Percentiles rank a stretch among this genome's conserved stretches.
Conservation (phyloP, 1,284 basidiomycete genomes). For the Ustilago crameri region DNA sequence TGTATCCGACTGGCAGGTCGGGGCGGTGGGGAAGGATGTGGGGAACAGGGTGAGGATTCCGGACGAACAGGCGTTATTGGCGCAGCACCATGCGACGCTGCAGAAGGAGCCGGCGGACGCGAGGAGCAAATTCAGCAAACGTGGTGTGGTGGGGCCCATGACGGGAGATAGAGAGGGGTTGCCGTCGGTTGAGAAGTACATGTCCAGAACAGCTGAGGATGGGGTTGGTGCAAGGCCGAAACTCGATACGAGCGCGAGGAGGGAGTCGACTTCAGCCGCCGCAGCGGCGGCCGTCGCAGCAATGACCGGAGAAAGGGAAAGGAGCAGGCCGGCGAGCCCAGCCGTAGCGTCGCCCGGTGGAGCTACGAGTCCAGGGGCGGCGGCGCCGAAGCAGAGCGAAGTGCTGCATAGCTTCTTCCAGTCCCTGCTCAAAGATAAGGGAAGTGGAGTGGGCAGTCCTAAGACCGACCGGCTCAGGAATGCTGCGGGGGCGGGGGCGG, state of each 20-base stretch:
- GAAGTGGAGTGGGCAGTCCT: constrained; percentile 15
- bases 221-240: background rate
- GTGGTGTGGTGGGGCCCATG: constrained; percentile 55
- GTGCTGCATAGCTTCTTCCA: constrained; percentile 66
- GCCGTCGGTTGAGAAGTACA: constrained; percentile 48
- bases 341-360: constrained; percentile 16
- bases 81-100: constrained; percentile 46
- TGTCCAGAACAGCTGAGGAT: constrained; percentile 11
- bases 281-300: constrained; percentile 33
- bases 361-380: constrained; percentile 22
- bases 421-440: constrained; percentile 48
- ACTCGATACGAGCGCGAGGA: background rate
- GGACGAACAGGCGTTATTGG: constrained; percentile 49
- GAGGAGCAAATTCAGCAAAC: constrained; percentile 39
- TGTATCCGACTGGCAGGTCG: constrained; percentile 55
- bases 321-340: constrained; percentile 33
- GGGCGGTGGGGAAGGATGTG: constrained; percentile 12
- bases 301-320: constrained; percentile 16
- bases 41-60: constrained; percentile 28
- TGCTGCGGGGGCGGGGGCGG: background rate
- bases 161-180: constrained; percentile 35
- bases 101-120: constrained; percentile 44
- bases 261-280: constrained; percentile 34
- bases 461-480: constrained; percentile 23
- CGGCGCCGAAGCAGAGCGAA: constrained; percentile 58